Base-by-base conservation (phyloP, 1,139 yeast species). In the Suhomyces choctaworum region DNA sequence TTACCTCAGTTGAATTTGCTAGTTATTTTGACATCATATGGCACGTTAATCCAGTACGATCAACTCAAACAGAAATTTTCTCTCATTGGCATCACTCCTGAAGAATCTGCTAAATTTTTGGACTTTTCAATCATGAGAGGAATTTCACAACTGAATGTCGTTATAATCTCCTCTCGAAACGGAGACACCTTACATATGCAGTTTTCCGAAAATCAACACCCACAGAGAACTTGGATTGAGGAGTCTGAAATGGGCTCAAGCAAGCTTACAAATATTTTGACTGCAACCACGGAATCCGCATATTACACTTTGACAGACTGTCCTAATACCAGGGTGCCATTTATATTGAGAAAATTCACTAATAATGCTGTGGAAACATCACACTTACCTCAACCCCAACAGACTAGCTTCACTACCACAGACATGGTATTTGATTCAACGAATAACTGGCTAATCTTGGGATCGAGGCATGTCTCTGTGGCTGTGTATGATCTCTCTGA, bases 391-490 rank as follows among this genome's bases (percentile, higher is more conserved):
- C 68, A 66, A 32, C 72, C 72, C 1, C 78, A 62, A 32, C 72
- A 53, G 48, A 72, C 65, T 1, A 66, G 70, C 24, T 82, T 84
- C 50, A 76, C 79, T 3, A 70, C 86, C 1, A 80, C 92, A 0
- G 72, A 80, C 12, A 56, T 81, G 35, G 67, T 61, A 12, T 61
- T 70, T 30, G 77, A 76, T 42, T 42, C 54, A 2, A 46, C 44
- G 0, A 63, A 62, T 25, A 51, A 60, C 15, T 64, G 70, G 57
- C 50, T 85, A 5, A 52, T 85, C 16, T 57, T 88, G 20, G 95
- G 95, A 0, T 85, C 94, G 2, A 65, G 95, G 39, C 78, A 73
- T 50, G 86, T 88, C 9, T 76, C 87, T 1, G 32, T 87, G 7
- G 78, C 81, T 5, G 55, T 80, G 1, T 85, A 79, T 48, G 66